Conservation (phyloP, 495 filamentous ascomycete genomes). For the Lepidopterella palustris region DNA sequence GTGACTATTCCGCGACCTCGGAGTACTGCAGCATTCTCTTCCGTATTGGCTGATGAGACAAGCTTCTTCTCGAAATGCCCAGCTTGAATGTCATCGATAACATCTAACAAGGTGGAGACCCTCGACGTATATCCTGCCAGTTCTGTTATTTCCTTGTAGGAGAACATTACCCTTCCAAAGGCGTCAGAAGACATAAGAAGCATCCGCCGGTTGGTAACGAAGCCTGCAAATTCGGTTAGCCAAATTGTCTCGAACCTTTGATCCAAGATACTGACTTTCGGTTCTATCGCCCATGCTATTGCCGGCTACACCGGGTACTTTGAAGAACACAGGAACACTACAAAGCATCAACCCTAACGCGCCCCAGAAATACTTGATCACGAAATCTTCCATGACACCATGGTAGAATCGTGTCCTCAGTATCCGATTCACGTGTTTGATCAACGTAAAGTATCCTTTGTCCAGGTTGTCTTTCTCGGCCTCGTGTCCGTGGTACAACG, state of each 20-base stretch:
- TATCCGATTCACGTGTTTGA: slow-evolving; percentile 98
- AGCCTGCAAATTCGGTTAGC: slow-evolving; percentile 42
- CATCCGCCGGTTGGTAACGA: slow-evolving; percentile 90
- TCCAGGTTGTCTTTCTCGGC: slow-evolving; percentile 95
- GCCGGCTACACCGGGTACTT: slow-evolving; percentile 66
- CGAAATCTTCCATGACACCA: slow-evolving; percentile 97
- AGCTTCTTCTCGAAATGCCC: slow-evolving; percentile 94
- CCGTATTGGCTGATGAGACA: slow-evolving; percentile 76
- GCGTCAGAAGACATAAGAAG: slow-evolving; percentile 88
- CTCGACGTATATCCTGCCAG: slow-evolving; percentile 92
- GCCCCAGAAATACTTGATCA: slow-evolving; percentile 99
- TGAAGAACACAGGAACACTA: slow-evolving; percentile 93
- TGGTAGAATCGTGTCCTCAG: slow-evolving; percentile 84
- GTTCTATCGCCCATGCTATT: slow-evolving; percentile 83
- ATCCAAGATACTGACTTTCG: slow-evolving; percentile 54
- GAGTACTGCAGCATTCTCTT: slow-evolving; percentile 71
- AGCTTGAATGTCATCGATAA: slow-evolving; percentile 85
- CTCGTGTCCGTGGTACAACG: slow-evolving; percentile 87
- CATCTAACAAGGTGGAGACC: slow-evolving; percentile 79
- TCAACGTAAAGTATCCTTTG: slow-evolving; percentile 97
- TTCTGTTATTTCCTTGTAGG: slow-evolving; percentile 93
- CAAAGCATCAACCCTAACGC: slow-evolving; percentile 89
- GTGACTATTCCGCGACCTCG: slow-evolving; percentile 68
- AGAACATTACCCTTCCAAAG: slow-evolving; percentile 95
- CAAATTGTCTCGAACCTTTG: neutral